Evolutionary conservation across 352 stramenopile genomes (phyloP), one percentile per base, ranked within the genome.

Genomic region (Plasmopara muralis): DNA sequence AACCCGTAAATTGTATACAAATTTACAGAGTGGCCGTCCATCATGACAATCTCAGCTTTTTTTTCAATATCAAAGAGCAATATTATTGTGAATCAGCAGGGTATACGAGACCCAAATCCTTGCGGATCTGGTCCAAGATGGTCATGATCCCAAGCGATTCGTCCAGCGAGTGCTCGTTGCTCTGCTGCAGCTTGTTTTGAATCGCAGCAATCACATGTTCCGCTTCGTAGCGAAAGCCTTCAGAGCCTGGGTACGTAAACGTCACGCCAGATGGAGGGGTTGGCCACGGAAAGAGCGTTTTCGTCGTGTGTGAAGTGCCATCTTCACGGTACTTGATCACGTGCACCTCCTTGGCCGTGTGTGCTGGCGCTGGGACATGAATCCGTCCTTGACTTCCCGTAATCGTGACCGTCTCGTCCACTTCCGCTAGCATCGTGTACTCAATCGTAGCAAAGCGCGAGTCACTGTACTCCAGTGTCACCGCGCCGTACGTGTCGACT

Each of bases 171-270:
- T 84, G 86, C 43, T 83, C 68, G 0, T 66, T 50, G 15, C 49
- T 59, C 46, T 87, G 68, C 12, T 41, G 59, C 30, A 78, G 47
- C 29, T 77, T 63, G 33, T 50, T 61, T 56, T 71, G 62, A 30
- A 96, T 80, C 9, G 78, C 74, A 5, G 75, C 55, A 0, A 67
- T 74, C 5, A 93, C 79, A 0, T 80, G 75, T 39, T 83, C 69
- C 0, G 72, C 82, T 53, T 96, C 85, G 56, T 91, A 93, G n/a
- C 70, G 55, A 45, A 96, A 91, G 9, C 85, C 82, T 30, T 61
- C 46, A 25, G 47, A 61, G 47, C 54, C 54, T 10, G n/a, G 15
- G 12, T 61, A 55, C 15, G 55, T 61, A 37, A 61, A 61, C 0
- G 20, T 48, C 9, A 34, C 47, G 12, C 47, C 46, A 4, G 33